Evolutionary conservation across 2,329 filamentous ascomycete species (phyloP).

Genomic region (Aureobasidium zeae): DNA sequence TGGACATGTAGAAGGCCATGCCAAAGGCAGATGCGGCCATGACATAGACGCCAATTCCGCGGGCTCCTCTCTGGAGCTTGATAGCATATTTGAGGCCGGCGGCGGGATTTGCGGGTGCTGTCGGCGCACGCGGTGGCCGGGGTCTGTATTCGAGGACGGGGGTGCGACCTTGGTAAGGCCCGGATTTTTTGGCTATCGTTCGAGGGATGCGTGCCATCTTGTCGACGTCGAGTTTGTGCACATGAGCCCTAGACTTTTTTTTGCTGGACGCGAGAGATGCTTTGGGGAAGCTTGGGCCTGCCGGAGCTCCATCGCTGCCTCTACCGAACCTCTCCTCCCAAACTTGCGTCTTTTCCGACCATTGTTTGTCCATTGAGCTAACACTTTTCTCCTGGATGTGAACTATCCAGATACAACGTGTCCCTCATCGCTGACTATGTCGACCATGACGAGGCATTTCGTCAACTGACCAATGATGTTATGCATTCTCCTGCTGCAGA

Average conservation of each 20-base stretch:
- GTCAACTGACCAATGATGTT: no score
- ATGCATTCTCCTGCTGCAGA: no score
- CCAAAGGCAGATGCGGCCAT: conserved; percentile 27
- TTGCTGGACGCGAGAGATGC: background rate
- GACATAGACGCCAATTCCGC: conserved; percentile 8
- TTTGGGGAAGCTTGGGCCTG: no score
- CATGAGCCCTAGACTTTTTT: no score
- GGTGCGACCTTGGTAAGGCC: conserved; percentile 7
- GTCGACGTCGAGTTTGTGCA: background rate
- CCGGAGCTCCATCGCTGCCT: no score
- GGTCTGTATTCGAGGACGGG: background rate
- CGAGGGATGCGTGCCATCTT: conserved; percentile 8
- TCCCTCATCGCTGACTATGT: no score
- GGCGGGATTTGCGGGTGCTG: conserved; percentile 21
- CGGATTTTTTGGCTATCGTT: conserved; percentile 10
- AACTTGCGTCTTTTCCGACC: no score
- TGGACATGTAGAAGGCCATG: conserved; percentile 33
- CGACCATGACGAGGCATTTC: no score
- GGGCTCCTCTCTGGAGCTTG: conserved; percentile 13
- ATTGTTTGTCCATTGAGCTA: no score
- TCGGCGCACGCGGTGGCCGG: background rate
- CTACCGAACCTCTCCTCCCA: background rate
- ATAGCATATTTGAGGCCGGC: conserved; percentile 2
- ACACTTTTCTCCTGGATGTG: no score
- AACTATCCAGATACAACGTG: no score